Evolutionary conservation across 1,284 basidiomycete genomes (phyloP).

Genomic region (Anthracocystis panici-leucophaei): DNA sequence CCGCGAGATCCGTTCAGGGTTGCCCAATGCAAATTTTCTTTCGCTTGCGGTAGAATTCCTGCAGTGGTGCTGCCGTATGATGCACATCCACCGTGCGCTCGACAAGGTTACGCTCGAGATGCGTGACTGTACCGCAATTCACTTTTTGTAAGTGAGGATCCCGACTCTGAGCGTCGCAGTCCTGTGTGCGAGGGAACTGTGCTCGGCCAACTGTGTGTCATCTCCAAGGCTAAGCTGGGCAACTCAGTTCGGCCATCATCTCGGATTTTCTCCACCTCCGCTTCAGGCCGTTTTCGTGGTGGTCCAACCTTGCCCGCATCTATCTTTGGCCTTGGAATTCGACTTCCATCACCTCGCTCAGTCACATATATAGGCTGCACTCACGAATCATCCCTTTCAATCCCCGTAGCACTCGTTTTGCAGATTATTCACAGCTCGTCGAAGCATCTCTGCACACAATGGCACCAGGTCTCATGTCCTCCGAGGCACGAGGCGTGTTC

Average conservation of each 20-base stretch:
- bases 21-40: too few species aligned
- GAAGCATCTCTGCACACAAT: slow-evolving; percentile 11
- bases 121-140: slow-evolving; percentile 24
- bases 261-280: slow-evolving; percentile 37
- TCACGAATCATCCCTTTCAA: neutral
- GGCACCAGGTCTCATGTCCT: slow-evolving; percentile 47
- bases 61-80: slow-evolving; percentile 4
- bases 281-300: slow-evolving; percentile 14
- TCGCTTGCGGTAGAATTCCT: neutral
- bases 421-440: neutral
- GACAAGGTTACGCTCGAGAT: neutral
- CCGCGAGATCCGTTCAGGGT: too few species aligned
- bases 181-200: neutral
- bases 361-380: neutral
- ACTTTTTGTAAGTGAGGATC: neutral
- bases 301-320: slow-evolving; percentile 2
- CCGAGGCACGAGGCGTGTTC: slow-evolving; percentile 28
- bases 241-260: slow-evolving; percentile 22
- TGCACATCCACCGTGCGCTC: neutral
- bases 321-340: neutral
- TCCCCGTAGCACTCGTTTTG: neutral
- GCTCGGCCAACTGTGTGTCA: too few species aligned
- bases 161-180: neutral
- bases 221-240: neutral
- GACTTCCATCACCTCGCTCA: neutral